These are phyloP conservation scores for Friedmanniomyces endolithicus DNA, from an alignment of 495 filamentous ascomycete species.

Conservation along the genomic window DNA sequence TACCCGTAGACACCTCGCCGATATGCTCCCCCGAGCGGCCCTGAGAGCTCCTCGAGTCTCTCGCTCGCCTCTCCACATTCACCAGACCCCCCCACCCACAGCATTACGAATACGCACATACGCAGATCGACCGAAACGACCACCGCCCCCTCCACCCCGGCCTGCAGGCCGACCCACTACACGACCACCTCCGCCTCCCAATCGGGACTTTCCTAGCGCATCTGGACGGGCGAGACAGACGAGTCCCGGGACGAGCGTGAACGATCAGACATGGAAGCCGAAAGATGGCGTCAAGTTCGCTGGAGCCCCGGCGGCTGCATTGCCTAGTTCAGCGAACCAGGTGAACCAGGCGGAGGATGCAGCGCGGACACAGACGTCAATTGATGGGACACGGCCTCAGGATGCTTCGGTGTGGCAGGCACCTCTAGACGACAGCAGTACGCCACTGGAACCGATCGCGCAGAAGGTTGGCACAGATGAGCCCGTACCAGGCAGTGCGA, in stretches of 20 bases:
- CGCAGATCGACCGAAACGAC: conserved; percentile 9
- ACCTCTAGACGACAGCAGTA: background rate
- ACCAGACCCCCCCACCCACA: conserved; percentile 2
- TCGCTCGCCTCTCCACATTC: background rate
- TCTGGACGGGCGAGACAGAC: conserved; percentile 7
- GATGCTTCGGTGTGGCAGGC: background rate
- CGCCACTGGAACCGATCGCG: conserved; percentile 13
- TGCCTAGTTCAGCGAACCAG: conserved; percentile 1
- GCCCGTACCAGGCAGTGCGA: conserved; percentile 7
- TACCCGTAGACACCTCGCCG: background rate
- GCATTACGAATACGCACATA: conserved; percentile 10
- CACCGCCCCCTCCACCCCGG: conserved; percentile 7
- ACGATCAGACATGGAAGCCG: conserved; percentile 22
- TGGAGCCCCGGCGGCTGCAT: background rate
- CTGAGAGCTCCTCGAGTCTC: conserved; percentile 9
- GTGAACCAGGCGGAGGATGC: background rate
- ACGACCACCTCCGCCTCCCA: background rate
- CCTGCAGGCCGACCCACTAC: background rate
- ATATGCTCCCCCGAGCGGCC: conserved; percentile 18
- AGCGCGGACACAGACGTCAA: background rate
- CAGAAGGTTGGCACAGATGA: conserved; percentile 14
- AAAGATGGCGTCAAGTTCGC: conserved; percentile 18
- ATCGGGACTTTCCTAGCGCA: background rate
- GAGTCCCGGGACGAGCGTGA: conserved; percentile 14
- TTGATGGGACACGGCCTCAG: conserved; percentile 12